These are phyloP conservation scores for Colletotrichum brevisporum DNA, from an alignment of 2,329 filamentous ascomycete genomes.

Conservation along the genomic window DNA sequence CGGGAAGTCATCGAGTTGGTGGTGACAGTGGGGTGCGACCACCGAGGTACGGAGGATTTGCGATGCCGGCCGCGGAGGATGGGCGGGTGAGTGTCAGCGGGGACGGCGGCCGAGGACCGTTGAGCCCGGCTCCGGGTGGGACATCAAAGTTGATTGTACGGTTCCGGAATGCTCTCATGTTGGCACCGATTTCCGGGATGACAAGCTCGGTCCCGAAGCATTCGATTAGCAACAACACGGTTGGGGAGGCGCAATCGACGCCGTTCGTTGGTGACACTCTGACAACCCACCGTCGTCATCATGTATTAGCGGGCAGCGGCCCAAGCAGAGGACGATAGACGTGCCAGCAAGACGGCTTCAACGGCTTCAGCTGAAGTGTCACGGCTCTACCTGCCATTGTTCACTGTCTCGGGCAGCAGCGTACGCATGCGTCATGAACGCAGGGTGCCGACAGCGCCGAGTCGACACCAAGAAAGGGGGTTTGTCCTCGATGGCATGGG, in stretches of 20 bases:
- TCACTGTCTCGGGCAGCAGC: neutral
- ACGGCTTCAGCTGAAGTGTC: constrained; percentile 19
- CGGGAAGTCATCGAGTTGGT: neutral
- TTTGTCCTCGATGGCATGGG: neutral
- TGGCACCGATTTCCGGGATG: neutral
- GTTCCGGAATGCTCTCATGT: neutral
- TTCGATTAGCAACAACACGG: neutral
- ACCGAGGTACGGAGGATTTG: constrained; percentile 11
- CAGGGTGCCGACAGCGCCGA: constrained; percentile 6
- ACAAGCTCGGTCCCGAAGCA: neutral
- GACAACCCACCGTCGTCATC: neutral
- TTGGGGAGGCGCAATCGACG: neutral
- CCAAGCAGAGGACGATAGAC: neutral
- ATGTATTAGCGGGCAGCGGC: neutral
- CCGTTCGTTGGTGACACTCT: neutral
- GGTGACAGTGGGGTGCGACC: neutral
- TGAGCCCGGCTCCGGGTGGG: constrained; percentile 17
- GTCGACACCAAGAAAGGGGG: constrained; percentile 4
- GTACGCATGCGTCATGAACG: constrained; percentile 13
- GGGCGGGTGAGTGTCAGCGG: neutral
- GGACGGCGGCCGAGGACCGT: neutral
- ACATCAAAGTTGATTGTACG: too few relatives aligned
- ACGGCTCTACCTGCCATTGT: neutral
- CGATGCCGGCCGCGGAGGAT: constrained; percentile 9
- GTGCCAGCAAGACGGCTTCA: neutral